phyloP scores from a whole-genome alignment of 352 stramenopile species.

The Phytophthora podocarpi region DNA sequence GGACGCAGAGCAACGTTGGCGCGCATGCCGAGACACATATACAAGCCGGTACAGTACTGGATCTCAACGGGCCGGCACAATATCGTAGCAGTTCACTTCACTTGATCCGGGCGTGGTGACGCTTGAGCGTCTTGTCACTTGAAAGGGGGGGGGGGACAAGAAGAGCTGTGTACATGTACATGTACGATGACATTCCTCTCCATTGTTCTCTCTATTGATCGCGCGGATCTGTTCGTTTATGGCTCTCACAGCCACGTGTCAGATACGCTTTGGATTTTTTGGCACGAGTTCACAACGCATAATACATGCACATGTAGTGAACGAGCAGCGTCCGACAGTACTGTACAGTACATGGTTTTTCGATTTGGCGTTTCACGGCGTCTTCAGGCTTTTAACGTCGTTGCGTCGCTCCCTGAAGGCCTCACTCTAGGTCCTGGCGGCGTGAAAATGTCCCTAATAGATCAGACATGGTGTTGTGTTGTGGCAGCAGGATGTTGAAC shows the following conservation, averaged over 20 bases:
- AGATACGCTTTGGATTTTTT: too few relatives aligned
- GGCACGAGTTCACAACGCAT: too few relatives aligned
- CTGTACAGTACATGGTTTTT: slow-evolving; percentile 28
- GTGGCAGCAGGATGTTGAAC: slow-evolving; percentile 9
- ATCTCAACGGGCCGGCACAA: too few relatives aligned
- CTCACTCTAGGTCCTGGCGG: too few relatives aligned
- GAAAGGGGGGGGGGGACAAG: too few relatives aligned
- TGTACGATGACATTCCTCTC: not conserved
- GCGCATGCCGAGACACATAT: too few relatives aligned
- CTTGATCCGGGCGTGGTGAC: too few relatives aligned
- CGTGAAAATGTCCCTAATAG: slow-evolving; percentile 20
- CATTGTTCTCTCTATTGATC: slow-evolving; percentile 14
- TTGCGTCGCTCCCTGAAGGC: not conserved
- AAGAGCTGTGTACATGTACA: not conserved
- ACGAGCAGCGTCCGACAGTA: not conserved
- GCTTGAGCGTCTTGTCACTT: too few relatives aligned
- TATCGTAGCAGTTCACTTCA: too few relatives aligned
- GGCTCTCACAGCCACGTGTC: not conserved
- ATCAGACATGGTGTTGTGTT: slow-evolving; percentile 2
- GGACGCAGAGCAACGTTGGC: too few relatives aligned
- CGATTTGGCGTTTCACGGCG: slow-evolving; percentile 31
- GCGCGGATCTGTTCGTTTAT: slow-evolving; percentile 20
- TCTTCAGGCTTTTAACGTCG: slow-evolving; percentile 8
- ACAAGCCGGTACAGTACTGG: too few relatives aligned
- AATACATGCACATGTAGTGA: too few relatives aligned